Evolutionary conservation across 306 rosid species (phyloP), one percentile per base, ranked within the genome.

Genomic region (Sicyos edulis): DNA sequence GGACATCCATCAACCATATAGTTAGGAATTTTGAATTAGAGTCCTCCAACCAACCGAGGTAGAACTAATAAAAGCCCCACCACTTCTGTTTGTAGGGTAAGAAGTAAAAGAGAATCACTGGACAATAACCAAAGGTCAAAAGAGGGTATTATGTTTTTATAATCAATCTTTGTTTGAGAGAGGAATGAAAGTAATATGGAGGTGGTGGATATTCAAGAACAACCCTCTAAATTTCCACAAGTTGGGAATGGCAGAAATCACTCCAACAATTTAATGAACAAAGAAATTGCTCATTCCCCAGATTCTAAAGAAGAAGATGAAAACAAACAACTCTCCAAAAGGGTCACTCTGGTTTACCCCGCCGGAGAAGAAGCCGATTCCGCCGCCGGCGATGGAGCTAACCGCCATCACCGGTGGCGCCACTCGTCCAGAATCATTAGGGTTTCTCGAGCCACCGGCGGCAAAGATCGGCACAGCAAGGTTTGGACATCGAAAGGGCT

Each of bases 381-480:
- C 9, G 19, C 7, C 16, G 67, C 13, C 19, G 6, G 45, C 1
- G 47, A 3, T 2, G 47, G 73, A 0, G 54, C 0, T 6, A 85
- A 85, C 57, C 81, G 82, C 8, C 86, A 82, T 17, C 84, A 76
- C 8, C 79, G 79, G 2, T 92, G 92, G 96, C 86, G 83, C 81
- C 85, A 88, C 45, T 84, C 97, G 3, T 71, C 75, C 6, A 67
- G 98, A 14, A 92, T 92, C 74, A 84, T 92, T 62, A 84, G 98
- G 77, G 98, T 92, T 61, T 87, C 98, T 3, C 56, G 98, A 54
- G 96, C 96, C 10, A 90, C 96, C 21, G 96, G 98, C 2, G 98
- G 98, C 0, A 92, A 92, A 75, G 98, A 92, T 64, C 87, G 98
- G 17, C 98, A 92, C 80, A 92, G 98, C 82, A 92, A 92, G 59